Evolutionary conservation across 352 stramenopile genomes (phyloP), one percentile per base, ranked within the genome.

Genomic region (Globisporangium paddicum): DNA sequence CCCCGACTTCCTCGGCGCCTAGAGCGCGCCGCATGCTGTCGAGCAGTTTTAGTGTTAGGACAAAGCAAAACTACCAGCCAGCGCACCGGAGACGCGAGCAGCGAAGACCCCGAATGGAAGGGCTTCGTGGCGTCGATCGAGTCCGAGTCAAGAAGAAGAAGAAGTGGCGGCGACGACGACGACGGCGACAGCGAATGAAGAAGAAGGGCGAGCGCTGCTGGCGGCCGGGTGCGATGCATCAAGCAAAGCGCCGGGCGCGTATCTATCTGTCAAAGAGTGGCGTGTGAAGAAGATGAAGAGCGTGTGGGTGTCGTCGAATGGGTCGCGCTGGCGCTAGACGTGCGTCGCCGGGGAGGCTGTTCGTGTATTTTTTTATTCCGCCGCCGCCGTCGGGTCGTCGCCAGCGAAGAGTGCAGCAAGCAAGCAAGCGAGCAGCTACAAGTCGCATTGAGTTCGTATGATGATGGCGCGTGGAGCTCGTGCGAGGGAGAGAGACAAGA

Each of bases 1-100:
- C 40, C 58, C 58, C 26, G 58, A 64, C 30, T 64, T 58, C 32
- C 44, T 64, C 9, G 51, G 58, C 13, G 55, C 42, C 19, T 64
- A 53, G 51, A 42, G 5, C 19, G 10, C 26, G 25, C 25, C 19
- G 2, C 23, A 2, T 21, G 28, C 25, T 11, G 23, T 38, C 35
- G 23, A 54, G 45, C 26, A 34, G 49, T 58, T 32, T 32, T 64
- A 64, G 58, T 62, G 35, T 58, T 64, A 64, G 58, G 58, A 64
- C 19, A 48, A 32, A 32, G 28, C 3, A 3, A 32, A 32, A 32
- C 28, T 3, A 32, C 28, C 28, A 32, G 28, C 32, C 40, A 34
- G 37, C 49, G 37, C 46, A 53, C 28, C 41, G 35, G 46, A 34
- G 52, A 42, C 25, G 25, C 40, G 49, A 48, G 38, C 34, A 50